A percentile compares a stretch with the other conserved stretches of the same genome.
Conservation (phyloP, 345 rosid genomes). For the Aquilaria yunnanensis region DNA sequence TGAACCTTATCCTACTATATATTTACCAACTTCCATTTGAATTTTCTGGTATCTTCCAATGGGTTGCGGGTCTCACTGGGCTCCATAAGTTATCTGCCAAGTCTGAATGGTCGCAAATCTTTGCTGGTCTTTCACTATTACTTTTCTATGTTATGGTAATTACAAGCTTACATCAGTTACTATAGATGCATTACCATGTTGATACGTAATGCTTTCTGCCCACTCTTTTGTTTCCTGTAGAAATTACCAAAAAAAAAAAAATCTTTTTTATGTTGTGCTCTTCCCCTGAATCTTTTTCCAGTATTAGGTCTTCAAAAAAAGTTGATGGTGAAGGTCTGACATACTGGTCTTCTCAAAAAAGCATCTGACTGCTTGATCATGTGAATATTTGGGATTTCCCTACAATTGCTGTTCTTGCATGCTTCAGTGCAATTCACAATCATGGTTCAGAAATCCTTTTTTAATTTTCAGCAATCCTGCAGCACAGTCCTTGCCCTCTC, state of each 20-base stretch:
- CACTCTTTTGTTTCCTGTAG: no score
- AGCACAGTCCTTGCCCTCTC: constrained; percentile 80
- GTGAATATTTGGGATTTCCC: constrained; percentile 65
- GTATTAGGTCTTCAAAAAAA: neutral
- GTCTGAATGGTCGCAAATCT: constrained; percentile 38
- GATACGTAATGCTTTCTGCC: no score
- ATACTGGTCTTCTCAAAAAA: neutral
- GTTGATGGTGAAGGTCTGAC: neutral
- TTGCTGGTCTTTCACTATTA: constrained; percentile 36
- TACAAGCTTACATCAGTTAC: neutral
- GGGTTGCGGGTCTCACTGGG: constrained; percentile 35
- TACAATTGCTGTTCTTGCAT: constrained; percentile 89
- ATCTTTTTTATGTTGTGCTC: neutral
- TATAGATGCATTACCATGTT: no score
- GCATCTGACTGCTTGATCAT: constrained; percentile 19
- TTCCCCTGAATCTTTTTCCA: neutral
- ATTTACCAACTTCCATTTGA: constrained; percentile 41
- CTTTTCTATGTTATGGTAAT: constrained; percentile 46
- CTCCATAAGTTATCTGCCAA: constrained; percentile 37
- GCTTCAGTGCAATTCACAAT: constrained; percentile 89
- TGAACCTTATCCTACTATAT: constrained; percentile 38
- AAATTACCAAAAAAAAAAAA: no score
- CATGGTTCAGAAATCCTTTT: constrained; percentile 88
- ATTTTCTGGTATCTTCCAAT: constrained; percentile 21
- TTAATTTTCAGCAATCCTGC: constrained; percentile 87